phyloP scores from a whole-genome alignment of 2,329 filamentous ascomycete genomes.

The Aspergillus flavus region DNA sequence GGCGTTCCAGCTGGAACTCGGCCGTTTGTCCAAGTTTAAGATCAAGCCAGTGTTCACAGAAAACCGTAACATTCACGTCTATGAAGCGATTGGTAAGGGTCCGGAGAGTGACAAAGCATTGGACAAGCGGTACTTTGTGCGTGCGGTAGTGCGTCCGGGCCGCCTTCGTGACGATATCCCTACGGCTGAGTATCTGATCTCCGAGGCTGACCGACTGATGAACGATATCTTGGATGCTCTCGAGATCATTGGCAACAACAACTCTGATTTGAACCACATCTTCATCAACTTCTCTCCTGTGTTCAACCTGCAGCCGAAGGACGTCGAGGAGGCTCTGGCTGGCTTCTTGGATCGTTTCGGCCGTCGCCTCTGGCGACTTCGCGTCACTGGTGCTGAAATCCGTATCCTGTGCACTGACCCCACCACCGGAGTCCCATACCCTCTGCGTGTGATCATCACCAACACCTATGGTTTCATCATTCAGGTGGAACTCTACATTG shows the following conservation, averaged over 20 bases:
- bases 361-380: constrained; percentile 90
- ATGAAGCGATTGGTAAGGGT: constrained; percentile 93
- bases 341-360: constrained; percentile 97
- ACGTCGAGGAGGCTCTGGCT: constrained; percentile 89
- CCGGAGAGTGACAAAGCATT: constrained; percentile 76
- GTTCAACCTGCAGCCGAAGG: constrained; percentile 84
- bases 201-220: constrained; percentile 93
- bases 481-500: constrained; percentile 94
- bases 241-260: constrained; percentile 98
- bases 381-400: constrained; percentile 96
- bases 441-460: constrained; percentile 92
- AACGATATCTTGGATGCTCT: constrained; percentile 97
- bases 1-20: constrained; percentile 97
- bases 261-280: constrained; percentile 98
- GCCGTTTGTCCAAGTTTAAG: constrained; percentile 91
- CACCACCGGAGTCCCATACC: constrained; percentile 78
- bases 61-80: constrained; percentile 99
- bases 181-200: constrained; percentile 97
- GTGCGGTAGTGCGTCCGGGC: constrained; percentile 90
- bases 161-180: constrained; percentile 96
- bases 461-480: constrained; percentile 99
- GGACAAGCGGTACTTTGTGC: constrained; percentile 93
- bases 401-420: constrained; percentile 97
- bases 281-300: constrained; percentile 99
- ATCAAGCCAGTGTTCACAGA: constrained; percentile 98